A percentile compares a stretch with the other conserved stretches of the same genome.
phyloP scores from a whole-genome alignment of 1,139 yeast genomes.

The Candida freyschussii region DNA sequence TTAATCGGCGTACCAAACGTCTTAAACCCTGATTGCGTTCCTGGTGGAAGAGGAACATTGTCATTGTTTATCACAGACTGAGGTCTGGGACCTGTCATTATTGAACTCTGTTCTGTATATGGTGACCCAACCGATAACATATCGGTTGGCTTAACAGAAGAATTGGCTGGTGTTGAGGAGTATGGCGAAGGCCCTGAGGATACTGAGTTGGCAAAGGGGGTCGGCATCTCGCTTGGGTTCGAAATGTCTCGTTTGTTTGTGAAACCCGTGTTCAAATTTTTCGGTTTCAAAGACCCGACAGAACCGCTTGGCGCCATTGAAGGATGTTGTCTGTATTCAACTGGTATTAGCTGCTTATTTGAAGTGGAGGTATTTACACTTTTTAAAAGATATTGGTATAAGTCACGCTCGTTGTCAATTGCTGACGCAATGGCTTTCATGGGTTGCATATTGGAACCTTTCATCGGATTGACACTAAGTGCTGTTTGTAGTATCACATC shows the following conservation, averaged over 20 bases:
- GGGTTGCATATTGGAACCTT: conserved; percentile 44
- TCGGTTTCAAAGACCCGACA: conserved; percentile 9
- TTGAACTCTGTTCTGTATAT: conserved; percentile 13
- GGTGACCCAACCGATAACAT: conserved; percentile 2
- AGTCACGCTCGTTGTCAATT: conserved; percentile 77
- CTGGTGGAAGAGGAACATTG: conserved; percentile 33
- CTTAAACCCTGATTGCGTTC: conserved; percentile 38
- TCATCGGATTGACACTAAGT: conserved; percentile 71
- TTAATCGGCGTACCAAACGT: conserved; percentile 83
- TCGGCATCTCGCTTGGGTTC: too few species aligned
- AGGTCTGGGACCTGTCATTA: conserved; percentile 40
- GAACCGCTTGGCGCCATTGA: conserved; percentile 36
- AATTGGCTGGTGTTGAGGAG: too few species aligned
- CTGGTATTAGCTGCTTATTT: conserved; percentile 49
- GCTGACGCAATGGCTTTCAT: conserved; percentile 73
- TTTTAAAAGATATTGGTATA: conserved; percentile 61
- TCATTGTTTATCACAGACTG: conserved; percentile 27
- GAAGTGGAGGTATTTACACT: conserved; percentile 35
- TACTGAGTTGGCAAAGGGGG: too few species aligned
- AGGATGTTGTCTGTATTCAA: conserved; percentile 76
- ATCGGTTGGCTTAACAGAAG: not conserved
- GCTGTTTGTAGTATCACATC: conserved; percentile 81
- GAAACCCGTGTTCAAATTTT: too few species aligned
- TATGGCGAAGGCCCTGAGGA: too few species aligned
- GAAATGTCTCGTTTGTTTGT: too few species aligned